Base-by-base conservation (phyloP, 345 rosid genomes). In the Citrus hindsii region DNA sequence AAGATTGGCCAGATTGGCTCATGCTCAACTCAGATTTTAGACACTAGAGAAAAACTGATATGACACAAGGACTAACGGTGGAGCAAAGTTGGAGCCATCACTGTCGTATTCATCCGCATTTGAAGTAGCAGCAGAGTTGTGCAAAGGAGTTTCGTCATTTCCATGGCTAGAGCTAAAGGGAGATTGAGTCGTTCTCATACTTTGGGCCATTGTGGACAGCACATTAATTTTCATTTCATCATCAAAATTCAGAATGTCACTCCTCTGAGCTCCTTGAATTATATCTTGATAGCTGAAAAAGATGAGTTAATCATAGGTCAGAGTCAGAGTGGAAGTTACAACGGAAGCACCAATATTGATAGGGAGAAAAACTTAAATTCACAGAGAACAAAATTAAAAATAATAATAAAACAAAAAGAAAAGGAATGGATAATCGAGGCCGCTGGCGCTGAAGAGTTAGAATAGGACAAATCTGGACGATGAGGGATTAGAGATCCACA, bases 91-190 rank as follows among this genome's bases (percentile, higher is more conserved):
- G 84, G 90, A 86, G 85, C 92, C 88, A 76, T 92, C 94, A 69
- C 97, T 90, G 67, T 92, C 94, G 40, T 92, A 92, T 40, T 85
- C 97, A 73, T 92, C 94, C 58, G 89, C 94, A 74, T 90, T 92
- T 18, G 85, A 84, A 72, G 81, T 62, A 74, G 89, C 66, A 32
- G 87, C 82, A 60, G 89, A 80, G 66, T 77, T 74, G 71, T 83
- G 86, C 21, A 81, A 82, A 53, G 87, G 81, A 74, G 81, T 78
- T 51, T 84, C 90, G 7, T 81, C 91, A 56, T 83, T 81, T 27
- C 87, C 90, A 81, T 79, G 80, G 78, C 70, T 70, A 33, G 89
- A 89, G 85, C 86, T 77, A 59, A 86, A 88, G 22, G 93, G 87
- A 84, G 95, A 82, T 81, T 84, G 75, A 74, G 81, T 83, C 68